Percentiles rank a stretch among this genome's conserved stretches.
Conservation (phyloP, 176 grass and related monocot genomes). For the Oryza glumipatula region DNA sequence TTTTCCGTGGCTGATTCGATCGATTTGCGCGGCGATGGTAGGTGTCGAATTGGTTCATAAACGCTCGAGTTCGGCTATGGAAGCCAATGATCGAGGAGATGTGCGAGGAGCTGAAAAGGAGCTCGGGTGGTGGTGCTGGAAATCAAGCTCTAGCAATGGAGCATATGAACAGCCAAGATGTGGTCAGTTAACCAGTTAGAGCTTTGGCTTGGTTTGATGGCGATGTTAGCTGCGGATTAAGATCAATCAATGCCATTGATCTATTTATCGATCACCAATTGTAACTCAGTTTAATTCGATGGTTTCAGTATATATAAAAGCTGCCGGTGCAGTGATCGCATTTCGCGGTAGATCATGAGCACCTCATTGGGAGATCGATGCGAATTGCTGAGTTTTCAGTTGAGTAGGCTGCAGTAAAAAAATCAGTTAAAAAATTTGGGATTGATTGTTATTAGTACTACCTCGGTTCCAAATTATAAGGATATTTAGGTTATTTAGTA, state of each 20-base stretch:
- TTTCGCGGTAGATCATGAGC: background rate
- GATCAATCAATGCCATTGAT: background rate
- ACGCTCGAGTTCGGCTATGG: conserved; percentile 82
- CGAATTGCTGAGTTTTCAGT: background rate
- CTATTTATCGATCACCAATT: background rate
- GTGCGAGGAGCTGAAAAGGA: conserved; percentile 67
- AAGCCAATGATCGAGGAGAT: conserved; percentile 94
- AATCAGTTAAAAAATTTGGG: background rate
- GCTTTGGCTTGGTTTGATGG: background rate
- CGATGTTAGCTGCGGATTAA: background rate
- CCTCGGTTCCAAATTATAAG: too few relatives aligned
- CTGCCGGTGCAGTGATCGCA: background rate
- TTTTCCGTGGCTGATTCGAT: background rate
- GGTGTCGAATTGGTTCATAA: conserved; percentile 98
- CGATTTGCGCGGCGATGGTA: background rate
- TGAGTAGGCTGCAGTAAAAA: background rate
- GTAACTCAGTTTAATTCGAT: background rate
- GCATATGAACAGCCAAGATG: conserved; percentile 29
- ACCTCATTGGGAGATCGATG: background rate
- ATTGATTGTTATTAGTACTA: background rate
- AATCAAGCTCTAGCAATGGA: conserved; percentile 15
- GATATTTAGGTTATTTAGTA: too few relatives aligned
- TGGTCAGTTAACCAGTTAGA: background rate
- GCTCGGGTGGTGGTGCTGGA: conserved; percentile 10
- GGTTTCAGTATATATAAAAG: conserved; percentile 12